Conservation (phyloP, 1,284 basidiomycete genomes). For the Takashimella koratensis region DNA sequence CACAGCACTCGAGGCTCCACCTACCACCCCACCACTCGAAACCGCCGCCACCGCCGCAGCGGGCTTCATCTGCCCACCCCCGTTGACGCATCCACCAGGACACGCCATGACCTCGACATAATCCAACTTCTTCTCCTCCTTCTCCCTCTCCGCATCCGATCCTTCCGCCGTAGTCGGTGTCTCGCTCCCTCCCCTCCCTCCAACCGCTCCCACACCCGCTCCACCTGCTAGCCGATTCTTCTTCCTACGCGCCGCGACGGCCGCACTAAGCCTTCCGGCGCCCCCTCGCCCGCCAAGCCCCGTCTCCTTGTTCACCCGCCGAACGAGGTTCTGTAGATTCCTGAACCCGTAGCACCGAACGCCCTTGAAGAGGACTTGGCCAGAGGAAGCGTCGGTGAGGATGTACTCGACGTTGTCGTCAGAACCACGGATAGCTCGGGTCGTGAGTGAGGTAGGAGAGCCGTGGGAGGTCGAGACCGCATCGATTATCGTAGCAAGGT, state of each 20-base stretch:
- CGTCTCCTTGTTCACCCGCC: conserved; percentile 81
- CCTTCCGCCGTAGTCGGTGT: conserved; percentile 24
- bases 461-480: conserved; percentile 53
- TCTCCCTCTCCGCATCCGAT: conserved; percentile 10
- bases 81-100: conserved; percentile 94
- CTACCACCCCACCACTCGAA: too few species aligned
- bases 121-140: conserved; percentile 68
- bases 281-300: conserved; percentile 61
- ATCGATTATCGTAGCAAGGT: conserved; percentile 71
- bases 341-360: conserved; percentile 96
- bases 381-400: conserved; percentile 53
- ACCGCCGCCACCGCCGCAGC: conserved; percentile 5
- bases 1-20: background rate
- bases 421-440: conserved; percentile 60
- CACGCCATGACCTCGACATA: conserved; percentile 99
- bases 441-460: conserved; percentile 54
- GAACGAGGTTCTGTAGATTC: conserved; percentile 94
- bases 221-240: conserved; percentile 42
- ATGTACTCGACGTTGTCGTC: conserved; percentile 64
- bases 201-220: conserved; percentile 37
- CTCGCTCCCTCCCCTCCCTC: conserved; percentile 8
- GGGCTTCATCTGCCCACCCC: conserved; percentile 87
- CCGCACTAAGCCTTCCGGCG: conserved; percentile 43
- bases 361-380: conserved; percentile 76
- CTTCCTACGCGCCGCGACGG: conserved; percentile 48